A percentile compares a stretch with the other conserved stretches of the same genome.
Evolutionary conservation across 345 rosid genomes (phyloP).

Genomic region (Brassica incana): DNA sequence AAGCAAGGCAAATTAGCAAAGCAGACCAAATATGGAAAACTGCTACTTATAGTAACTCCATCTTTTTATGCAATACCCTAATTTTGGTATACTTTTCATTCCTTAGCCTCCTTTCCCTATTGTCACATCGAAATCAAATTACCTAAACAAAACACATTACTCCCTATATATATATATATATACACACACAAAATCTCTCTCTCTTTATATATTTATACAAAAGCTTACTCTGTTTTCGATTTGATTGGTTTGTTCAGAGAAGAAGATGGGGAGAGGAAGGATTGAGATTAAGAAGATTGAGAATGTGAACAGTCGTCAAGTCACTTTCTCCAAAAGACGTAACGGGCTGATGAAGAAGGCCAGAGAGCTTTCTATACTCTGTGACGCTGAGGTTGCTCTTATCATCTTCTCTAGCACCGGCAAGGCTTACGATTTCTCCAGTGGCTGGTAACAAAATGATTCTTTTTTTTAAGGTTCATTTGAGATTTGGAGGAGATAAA

Average conservation of each 20-base stretch:
- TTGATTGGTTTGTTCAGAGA: background rate
- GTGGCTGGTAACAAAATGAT: constrained; percentile 49
- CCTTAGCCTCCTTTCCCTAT: constrained; percentile 35
- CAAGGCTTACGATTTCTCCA: constrained; percentile 76
- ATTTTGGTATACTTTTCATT: constrained; percentile 35
- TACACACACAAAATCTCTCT: constrained; percentile 1
- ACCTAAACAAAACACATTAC: constrained; percentile 17
- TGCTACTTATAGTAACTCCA: constrained; percentile 42
- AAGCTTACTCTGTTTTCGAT: background rate
- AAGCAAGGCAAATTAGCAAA: constrained; percentile 35
- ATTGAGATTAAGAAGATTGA: constrained; percentile 92
- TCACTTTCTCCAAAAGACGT: constrained; percentile 91
- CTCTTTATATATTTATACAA: background rate
- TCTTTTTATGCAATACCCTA: constrained; percentile 32
- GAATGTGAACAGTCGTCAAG: constrained; percentile 95
- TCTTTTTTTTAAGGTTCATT: background rate
- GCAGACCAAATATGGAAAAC: constrained; percentile 38
- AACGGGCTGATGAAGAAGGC: constrained; percentile 87
- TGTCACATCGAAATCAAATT: background rate
- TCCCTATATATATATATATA: constrained; percentile 5
- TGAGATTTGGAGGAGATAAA: background rate
- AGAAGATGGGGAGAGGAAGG: constrained; percentile 82
- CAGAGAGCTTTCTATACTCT: constrained; percentile 77
- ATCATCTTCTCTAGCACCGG: constrained; percentile 92
- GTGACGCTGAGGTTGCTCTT: constrained; percentile 90